These are phyloP conservation scores for Pythium phragmitis DNA, from an alignment of 352 stramenopile genomes.

Conservation along the genomic window DNA sequence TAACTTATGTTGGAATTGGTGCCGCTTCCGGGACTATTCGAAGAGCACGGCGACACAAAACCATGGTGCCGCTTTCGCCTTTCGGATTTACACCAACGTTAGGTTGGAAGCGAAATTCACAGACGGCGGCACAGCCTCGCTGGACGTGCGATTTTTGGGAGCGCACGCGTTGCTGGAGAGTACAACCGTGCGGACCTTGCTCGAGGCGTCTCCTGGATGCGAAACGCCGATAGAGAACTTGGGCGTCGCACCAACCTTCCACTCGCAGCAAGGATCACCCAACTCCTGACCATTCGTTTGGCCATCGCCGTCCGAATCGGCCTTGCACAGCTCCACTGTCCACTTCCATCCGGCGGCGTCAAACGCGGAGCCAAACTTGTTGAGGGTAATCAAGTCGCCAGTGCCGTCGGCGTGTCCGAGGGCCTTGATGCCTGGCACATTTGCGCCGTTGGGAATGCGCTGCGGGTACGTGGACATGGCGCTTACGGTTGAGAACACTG, in stretches of 20 bases:
- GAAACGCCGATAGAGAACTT: slow-evolving; percentile 10
- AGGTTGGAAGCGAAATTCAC: too few species aligned
- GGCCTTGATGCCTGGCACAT: slow-evolving; percentile 17
- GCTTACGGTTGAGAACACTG: not conserved
- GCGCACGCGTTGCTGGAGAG: not conserved
- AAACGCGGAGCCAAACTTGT: slow-evolving; percentile 44
- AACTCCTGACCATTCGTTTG: slow-evolving; percentile 61
- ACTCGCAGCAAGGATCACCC: slow-evolving; percentile 53
- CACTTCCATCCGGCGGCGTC: slow-evolving; percentile 19
- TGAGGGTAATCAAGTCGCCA: slow-evolving; percentile 12
- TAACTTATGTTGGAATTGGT: too few species aligned
- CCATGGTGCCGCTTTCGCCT: too few species aligned
- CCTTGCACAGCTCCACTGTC: slow-evolving; percentile 40
- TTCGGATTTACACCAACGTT: too few species aligned
- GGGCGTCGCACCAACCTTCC: slow-evolving; percentile 19
- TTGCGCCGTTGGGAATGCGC: slow-evolving; percentile 31
- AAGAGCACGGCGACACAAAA: too few species aligned
- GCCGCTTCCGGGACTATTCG: too few species aligned
- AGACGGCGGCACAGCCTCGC: too few species aligned
- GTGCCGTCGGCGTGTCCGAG: slow-evolving; percentile 24
- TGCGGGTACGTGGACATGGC: slow-evolving; percentile 20
- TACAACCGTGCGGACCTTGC: not conserved
- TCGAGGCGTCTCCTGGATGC: slow-evolving; percentile 2
- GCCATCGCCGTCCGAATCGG: slow-evolving; percentile 51
- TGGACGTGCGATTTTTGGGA: not conserved